Evolutionary conservation across 2,329 filamentous ascomycete species (phyloP).

Genomic region (Phialemoniopsis sp.): DNA sequence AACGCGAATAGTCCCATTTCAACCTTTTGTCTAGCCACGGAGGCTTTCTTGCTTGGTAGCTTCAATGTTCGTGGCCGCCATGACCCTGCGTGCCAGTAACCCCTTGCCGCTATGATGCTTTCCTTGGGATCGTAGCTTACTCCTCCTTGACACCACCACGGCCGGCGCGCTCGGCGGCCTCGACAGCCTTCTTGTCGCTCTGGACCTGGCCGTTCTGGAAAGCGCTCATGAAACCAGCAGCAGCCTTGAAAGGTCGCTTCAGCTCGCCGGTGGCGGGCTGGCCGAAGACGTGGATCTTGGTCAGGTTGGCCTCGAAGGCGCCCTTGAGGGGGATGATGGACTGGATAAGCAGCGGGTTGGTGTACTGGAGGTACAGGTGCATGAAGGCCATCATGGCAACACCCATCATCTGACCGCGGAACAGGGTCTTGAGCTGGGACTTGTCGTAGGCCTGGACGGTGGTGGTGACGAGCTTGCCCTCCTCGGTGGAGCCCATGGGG

Average conservation of each 20-base stretch:
- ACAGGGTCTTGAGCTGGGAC: constrained; percentile 75
- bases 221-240: constrained; percentile 76
- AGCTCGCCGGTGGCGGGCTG: constrained; percentile 84
- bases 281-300: constrained; percentile 93
- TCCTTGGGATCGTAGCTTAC: constrained; percentile 35
- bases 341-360: constrained; percentile 97
- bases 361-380: constrained; percentile 99
- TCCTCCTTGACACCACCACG: constrained; percentile 70
- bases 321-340: constrained; percentile 97
- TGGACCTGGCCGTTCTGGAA: constrained; percentile 71
- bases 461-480: constrained; percentile 93
- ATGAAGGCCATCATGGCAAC: constrained; percentile 98
- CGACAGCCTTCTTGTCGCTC: constrained; percentile 88
- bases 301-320: constrained; percentile 89
- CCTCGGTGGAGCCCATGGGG: constrained; percentile 87
- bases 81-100: too few relatives aligned
- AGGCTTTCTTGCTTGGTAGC: too few relatives aligned
- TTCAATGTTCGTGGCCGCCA: too few relatives aligned
- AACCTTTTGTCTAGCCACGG: too few relatives aligned
- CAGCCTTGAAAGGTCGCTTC: constrained; percentile 91
- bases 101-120: background rate
- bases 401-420: constrained; percentile 92
- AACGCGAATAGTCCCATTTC: too few relatives aligned
- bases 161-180: constrained; percentile 72
- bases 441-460: constrained; percentile 95